These are phyloP conservation scores for Ogataea corticis DNA, from an alignment of 805 yeast species.

Conservation along the genomic window DNA sequence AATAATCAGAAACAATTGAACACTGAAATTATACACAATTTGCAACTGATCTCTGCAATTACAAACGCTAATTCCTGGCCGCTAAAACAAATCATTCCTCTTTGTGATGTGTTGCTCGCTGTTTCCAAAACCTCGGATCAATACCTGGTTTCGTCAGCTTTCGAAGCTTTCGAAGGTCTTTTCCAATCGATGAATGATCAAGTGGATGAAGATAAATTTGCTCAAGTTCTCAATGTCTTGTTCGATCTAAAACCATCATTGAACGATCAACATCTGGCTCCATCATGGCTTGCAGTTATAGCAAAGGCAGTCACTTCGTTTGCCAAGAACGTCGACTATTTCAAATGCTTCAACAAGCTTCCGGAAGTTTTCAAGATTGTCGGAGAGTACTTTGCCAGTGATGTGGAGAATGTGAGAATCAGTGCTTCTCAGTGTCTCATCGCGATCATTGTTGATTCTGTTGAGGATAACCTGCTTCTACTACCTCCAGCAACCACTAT, in stretches of 20 bases:
- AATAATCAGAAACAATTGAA: constrained; percentile 46
- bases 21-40: constrained; percentile 65
- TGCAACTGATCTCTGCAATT: constrained; percentile 74
- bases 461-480: constrained; percentile 60
- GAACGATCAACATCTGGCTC: constrained; percentile 83
- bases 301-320: constrained; percentile 74
- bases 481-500: constrained; percentile 50
- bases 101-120: constrained; percentile 76
- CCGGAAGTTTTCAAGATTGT: constrained; percentile 59
- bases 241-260: constrained; percentile 78
- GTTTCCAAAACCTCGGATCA: constrained; percentile 84
- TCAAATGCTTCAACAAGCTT: constrained; percentile 53
- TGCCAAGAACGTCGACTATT: constrained; percentile 47
- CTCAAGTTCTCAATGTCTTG: constrained; percentile 65
- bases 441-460: constrained; percentile 68
- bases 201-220: constrained; percentile 61
- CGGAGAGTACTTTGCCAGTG: constrained; percentile 66
- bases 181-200: constrained; percentile 60
- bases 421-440: constrained; percentile 88
- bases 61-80: constrained; percentile 87
- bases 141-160: constrained; percentile 77
- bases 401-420: constrained; percentile 57
- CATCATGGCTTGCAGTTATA: constrained; percentile 93
- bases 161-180: constrained; percentile 79
- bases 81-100: constrained; percentile 56